Base-by-base conservation (phyloP, 83 land plant species). In the Isoetes engelmannii region DNA sequence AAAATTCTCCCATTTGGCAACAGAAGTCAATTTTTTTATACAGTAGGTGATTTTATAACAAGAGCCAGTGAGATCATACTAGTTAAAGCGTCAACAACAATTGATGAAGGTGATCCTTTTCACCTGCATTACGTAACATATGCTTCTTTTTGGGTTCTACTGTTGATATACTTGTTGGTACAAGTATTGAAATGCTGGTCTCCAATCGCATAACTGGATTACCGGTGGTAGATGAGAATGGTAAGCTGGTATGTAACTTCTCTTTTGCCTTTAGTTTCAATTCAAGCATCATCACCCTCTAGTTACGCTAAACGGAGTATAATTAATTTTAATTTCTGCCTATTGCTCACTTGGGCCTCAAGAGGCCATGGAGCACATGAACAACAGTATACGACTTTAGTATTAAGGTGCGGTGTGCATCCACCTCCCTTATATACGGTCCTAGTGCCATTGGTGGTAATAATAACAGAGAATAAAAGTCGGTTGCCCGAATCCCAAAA, bases 1-100 rank as follows among this genome's bases (percentile, higher is more conserved):
- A n/a, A n/a, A n/a, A n/a, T 50, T 53, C 55, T 53, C 17, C 55
- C 28, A 47, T 45, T 81, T 60, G 80, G 75, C 84, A 92, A 87
- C 69, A 78, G 15, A 82, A 69, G 63, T 86, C 76, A 62, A 89
- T n/a, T 78, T 6, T 45, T 73, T 5, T 92, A 78, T 63, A 85
- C 86, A 9, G 97, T 92, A 5, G 89, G 95, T 67, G 95, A 89
- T 57, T 92, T 84, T 69, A 92, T 92, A 95, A 92, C 97, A 0
- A 70, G 48, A 49, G 68, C 68, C 62, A 82, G 84, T 48, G 68
- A 87, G 12, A 69, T 92, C 44, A 77, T 77, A 71, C 82, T 82
- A 6, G 95, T 82, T 9, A 83, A 81, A 75, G 75, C 82, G 51
- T 70, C 81, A 43, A 89, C 94, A 5, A 78, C 89, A 44, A 81